Evolutionary conservation across 208 protist genomes (phyloP).

Genomic region (Balamuthia mandrillaris): DNA sequence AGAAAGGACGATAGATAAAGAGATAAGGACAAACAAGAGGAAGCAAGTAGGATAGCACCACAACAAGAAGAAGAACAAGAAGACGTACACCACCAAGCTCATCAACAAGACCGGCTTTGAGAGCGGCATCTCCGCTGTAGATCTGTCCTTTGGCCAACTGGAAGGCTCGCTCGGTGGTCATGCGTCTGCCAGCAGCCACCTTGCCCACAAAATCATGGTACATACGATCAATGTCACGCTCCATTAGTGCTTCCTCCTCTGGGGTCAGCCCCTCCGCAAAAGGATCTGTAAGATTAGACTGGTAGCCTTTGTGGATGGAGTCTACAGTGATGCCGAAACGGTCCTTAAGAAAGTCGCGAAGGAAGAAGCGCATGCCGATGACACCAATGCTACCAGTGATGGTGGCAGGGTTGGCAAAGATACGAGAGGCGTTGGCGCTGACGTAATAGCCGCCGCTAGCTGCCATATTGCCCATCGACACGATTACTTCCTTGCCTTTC

Average conservation of each 20-base stretch:
- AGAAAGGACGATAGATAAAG: too few relatives aligned
- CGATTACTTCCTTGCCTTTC: neutral
- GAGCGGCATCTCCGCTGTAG: neutral
- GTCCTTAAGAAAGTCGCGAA: neutral
- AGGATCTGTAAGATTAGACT: neutral
- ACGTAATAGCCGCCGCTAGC: slow-evolving; percentile 31
- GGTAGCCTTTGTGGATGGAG: neutral
- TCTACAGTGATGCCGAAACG: slow-evolving; percentile 4
- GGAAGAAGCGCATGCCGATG: neutral
- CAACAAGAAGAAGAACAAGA: too few relatives aligned
- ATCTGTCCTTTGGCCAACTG: slow-evolving; percentile 24
- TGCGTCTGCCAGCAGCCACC: neutral
- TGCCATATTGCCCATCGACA: slow-evolving; percentile 31
- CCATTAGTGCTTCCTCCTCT: neutral
- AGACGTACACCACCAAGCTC: slow-evolving; percentile 34
- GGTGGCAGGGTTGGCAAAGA: slow-evolving; percentile 4
- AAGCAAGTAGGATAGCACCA: too few relatives aligned
- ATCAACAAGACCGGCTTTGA: slow-evolving; percentile 1
- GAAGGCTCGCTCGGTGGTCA: slow-evolving; percentile 10
- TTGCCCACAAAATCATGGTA: neutral
- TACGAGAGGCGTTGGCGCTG: neutral
- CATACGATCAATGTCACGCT: neutral
- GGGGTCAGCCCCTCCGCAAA: neutral
- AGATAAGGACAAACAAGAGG: too few relatives aligned
- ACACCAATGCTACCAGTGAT: slow-evolving; percentile 35